Base-by-base conservation (phyloP, 306 rosid genomes). In the Prunus padus region DNA sequence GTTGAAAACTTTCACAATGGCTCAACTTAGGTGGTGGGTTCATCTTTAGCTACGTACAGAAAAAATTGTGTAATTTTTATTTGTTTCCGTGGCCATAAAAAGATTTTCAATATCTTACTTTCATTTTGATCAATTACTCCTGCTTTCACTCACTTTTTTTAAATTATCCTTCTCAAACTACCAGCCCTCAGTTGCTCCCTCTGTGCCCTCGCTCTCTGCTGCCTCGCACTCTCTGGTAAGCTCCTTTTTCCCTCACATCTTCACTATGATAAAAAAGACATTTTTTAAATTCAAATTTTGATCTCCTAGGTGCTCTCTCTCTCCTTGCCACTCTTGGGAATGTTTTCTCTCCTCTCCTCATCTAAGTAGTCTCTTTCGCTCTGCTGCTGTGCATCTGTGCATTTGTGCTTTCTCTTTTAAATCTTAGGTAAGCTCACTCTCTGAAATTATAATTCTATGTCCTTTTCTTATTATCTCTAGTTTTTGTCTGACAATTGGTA, bases 141-240 rank as follows among this genome's bases (percentile, higher is more conserved):
- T 51, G 52, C 16, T 40, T 31, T 25, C 5, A 26, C 65, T 52
- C 56, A 54, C 72, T 65, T 22, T 12, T 9, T 37, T 33, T 33
- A 0, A 33, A 18, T 42, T 40, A 5, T 57, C 40, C 46, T 67
- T 66, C n/a, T 25, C 59, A n/a, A 28, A 75, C 72, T 69, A 71
- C 65, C 82, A 86, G 75, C 85, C 67, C 74, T 72, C 81, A 31
- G 73, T 13, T 20, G 11, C 75, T 44, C 60, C 67, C 2, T 33
- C 79, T 49, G 69, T 72, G 25, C 49, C 86, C 71, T 42, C 84
- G 52, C n/a, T 51, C 71, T 88, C 90, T 18, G 12, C 77, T 61
- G 88, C 81, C 62, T 54, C 75, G n/a, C 65, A 61, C 52, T 77
- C 83, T 82, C 72, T 55, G 51, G 96, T 90, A 72, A 82, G 71